Evolutionary conservation across 2,329 filamentous ascomycete species (phyloP).

Genomic region (Fusarium citri): DNA sequence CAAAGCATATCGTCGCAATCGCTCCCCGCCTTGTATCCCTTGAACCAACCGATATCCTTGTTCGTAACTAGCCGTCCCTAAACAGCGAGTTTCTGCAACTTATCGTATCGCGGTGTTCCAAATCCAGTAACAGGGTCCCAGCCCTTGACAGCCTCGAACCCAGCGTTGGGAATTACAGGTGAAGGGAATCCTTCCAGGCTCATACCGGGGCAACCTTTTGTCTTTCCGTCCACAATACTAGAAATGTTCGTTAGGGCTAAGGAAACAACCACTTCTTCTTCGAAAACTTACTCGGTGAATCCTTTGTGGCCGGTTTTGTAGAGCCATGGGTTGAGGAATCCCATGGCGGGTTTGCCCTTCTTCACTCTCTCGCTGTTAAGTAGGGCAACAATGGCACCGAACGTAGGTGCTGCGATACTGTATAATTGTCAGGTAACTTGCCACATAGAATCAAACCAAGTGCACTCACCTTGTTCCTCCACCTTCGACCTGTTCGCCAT

Average conservation of each 20-base stretch:
- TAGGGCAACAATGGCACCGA: slow-evolving; percentile 71
- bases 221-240: slow-evolving; percentile 53
- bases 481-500: slow-evolving; percentile 39
- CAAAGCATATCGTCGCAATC: neutral
- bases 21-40: neutral
- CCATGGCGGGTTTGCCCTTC: slow-evolving; percentile 63
- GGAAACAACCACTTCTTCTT: neutral
- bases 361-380: slow-evolving; percentile 72
- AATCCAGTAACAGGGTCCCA: slow-evolving; percentile 57
- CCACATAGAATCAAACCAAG: neutral
- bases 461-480: slow-evolving; percentile 51
- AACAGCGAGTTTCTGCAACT: slow-evolving; percentile 41
- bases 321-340: slow-evolving; percentile 72
- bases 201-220: slow-evolving; percentile 48
- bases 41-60: neutral
- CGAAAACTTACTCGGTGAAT: slow-evolving; percentile 52
- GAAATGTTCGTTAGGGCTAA: neutral
- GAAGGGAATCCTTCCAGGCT: slow-evolving; percentile 44
- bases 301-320: slow-evolving; percentile 54
- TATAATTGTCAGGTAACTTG: neutral
- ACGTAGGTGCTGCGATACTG: slow-evolving; percentile 70
- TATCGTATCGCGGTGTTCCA: slow-evolving; percentile 59
- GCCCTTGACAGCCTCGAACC: slow-evolving; percentile 47
- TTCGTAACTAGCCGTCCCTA: slow-evolving; percentile 10
- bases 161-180: slow-evolving; percentile 44